These are phyloP conservation scores for Saturnispora quitensis DNA, from an alignment of 805 yeast species.

Conservation along the genomic window DNA sequence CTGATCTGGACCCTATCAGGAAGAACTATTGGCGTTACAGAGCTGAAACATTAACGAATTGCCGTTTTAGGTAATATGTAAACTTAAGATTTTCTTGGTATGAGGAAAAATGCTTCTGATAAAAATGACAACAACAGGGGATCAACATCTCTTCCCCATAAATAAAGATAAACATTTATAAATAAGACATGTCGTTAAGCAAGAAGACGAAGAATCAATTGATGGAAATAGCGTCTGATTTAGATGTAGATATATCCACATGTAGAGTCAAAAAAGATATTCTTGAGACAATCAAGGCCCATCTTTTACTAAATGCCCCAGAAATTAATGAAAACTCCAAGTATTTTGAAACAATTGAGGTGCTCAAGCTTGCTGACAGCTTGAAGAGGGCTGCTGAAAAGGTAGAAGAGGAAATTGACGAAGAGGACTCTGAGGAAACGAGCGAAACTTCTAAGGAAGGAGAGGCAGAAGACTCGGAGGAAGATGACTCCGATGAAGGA, in stretches of 20 bases:
- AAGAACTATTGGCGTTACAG: slow-evolving; percentile 25
- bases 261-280: slow-evolving; percentile 25
- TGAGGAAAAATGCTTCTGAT: neutral
- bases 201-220: slow-evolving; percentile 27
- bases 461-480: slow-evolving; percentile 34
- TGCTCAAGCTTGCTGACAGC: slow-evolving; percentile 4
- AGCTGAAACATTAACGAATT: neutral
- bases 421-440: neutral
- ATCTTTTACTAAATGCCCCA: slow-evolving; percentile 17
- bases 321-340: slow-evolving; percentile 19
- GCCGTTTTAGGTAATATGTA: slow-evolving; percentile 8
- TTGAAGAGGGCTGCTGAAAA: slow-evolving; percentile 38
- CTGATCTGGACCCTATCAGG: slow-evolving; percentile 26
- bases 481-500: slow-evolving; percentile 42
- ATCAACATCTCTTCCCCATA: neutral
- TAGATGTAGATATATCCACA: slow-evolving; percentile 17
- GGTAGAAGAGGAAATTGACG: slow-evolving; percentile 44
- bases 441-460: neutral
- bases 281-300: slow-evolving; percentile 17
- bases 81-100: neutral
- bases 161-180: neutral
- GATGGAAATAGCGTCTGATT: slow-evolving; percentile 24
- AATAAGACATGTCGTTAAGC: neutral
- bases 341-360: slow-evolving; percentile 22
- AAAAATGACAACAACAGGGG: neutral